Conservation (phyloP, 768 basidiomycete species). For the Psilocybe cyanescens region DNA sequence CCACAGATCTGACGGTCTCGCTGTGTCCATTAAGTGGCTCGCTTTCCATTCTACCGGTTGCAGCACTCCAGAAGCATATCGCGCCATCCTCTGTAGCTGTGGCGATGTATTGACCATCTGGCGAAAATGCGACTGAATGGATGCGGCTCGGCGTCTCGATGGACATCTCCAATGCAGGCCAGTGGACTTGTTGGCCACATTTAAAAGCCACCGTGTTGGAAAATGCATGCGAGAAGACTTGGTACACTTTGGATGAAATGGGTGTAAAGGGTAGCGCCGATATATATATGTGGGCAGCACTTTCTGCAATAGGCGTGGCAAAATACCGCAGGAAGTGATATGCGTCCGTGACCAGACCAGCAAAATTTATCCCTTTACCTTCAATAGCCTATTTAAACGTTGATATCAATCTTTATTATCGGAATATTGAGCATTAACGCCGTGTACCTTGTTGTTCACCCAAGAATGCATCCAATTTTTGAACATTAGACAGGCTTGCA, state of each 20-base stretch:
- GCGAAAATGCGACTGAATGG: slow-evolving; percentile 1
- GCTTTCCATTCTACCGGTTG: background rate
- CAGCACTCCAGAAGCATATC: slow-evolving; percentile 17
- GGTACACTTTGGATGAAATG: slow-evolving; percentile 22
- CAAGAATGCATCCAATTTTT: slow-evolving; percentile 4
- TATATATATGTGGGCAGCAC: slow-evolving; percentile 41
- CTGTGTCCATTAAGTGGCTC: slow-evolving; percentile 3
- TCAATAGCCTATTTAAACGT: background rate
- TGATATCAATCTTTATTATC: background rate
- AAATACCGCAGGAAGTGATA: slow-evolving; percentile 33
- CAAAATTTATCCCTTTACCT: background rate
- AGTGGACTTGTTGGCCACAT: slow-evolving; percentile 5
- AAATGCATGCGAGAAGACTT: slow-evolving; percentile 15
- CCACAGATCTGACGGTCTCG: slow-evolving; percentile 16
- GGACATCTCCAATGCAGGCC: slow-evolving; percentile 1
- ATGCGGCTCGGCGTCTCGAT: background rate
- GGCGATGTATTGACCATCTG: slow-evolving; percentile 20
- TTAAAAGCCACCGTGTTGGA: slow-evolving; percentile 12
- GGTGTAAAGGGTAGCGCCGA: slow-evolving; percentile 41
- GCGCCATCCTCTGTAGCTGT: slow-evolving; percentile 40
- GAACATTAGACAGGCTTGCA: slow-evolving; percentile 2
- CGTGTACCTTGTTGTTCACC: background rate
- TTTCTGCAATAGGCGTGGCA: slow-evolving; percentile 27
- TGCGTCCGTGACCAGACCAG: slow-evolving; percentile 23
- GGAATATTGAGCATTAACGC: no score